Percentiles rank a stretch among this genome's conserved stretches.
Evolutionary conservation across 306 rosid genomes (phyloP).

Genomic region (Herpetospermum pedunculosum): DNA sequence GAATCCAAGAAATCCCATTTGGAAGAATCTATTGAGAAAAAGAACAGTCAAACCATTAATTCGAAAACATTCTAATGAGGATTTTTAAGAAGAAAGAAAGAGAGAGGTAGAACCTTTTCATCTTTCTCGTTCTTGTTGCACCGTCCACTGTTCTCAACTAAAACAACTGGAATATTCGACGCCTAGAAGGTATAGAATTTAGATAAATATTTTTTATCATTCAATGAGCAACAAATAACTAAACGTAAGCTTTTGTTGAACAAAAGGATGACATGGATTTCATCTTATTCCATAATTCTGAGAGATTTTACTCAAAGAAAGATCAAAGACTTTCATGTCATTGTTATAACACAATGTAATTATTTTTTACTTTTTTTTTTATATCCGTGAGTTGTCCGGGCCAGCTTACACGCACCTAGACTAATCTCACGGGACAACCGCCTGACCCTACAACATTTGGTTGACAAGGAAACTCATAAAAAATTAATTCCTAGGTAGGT

Average conservation of each 20-base stretch:
- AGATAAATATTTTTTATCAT: neutral
- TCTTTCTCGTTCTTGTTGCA: constrained; percentile 75
- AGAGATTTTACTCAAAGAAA: neutral
- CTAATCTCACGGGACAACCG: too few species aligned
- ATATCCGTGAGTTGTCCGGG: too few species aligned
- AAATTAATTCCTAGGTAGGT: too few species aligned
- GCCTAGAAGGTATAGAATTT: constrained; percentile 29
- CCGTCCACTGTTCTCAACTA: constrained; percentile 92
- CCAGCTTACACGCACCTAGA: too few species aligned
- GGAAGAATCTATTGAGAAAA: constrained; percentile 67
- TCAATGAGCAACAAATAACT: neutral
- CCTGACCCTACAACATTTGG: too few species aligned
- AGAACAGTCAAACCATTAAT: neutral
- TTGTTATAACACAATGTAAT: neutral
- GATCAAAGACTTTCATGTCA: neutral
- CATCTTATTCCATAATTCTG: neutral
- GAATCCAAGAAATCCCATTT: constrained; percentile 81
- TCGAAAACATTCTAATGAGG: neutral
- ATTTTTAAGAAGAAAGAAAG: neutral
- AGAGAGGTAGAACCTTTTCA: constrained; percentile 51
- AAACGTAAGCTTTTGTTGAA: neutral
- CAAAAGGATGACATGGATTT: neutral
- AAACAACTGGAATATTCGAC: constrained; percentile 54
- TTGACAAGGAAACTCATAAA: too few species aligned
- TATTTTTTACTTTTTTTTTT: too few species aligned